A percentile compares a stretch with the other conserved stretches of the same genome.
Evolutionary conservation across 2,329 filamentous ascomycete species (phyloP).

Genomic region (Remersonia thermophila): DNA sequence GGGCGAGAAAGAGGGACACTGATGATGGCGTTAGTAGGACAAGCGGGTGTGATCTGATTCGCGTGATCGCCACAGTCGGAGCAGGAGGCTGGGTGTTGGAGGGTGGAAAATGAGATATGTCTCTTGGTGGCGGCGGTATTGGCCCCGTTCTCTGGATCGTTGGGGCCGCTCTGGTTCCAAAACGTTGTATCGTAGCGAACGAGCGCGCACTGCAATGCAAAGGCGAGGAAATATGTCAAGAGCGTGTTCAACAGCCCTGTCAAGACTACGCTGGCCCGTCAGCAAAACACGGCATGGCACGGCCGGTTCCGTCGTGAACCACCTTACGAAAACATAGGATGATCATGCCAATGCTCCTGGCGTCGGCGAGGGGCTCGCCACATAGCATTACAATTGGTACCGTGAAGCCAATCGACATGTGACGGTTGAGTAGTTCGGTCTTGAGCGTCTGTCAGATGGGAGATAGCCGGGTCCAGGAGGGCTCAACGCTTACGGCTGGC

Average conservation of each 20-base stretch:
- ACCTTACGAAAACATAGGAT: conserved; percentile 32
- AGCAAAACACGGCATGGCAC: too few relatives aligned
- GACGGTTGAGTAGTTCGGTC: conserved; percentile 38
- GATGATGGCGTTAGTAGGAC: background rate
- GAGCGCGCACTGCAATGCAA: conserved; percentile 18
- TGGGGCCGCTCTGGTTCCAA: background rate
- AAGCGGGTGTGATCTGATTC: background rate
- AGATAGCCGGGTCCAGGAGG: background rate
- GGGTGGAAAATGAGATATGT: too few relatives aligned
- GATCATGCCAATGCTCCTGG: conserved; percentile 28
- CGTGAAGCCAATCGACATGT: conserved; percentile 39
- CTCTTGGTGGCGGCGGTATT: too few relatives aligned
- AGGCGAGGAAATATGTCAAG: conserved; percentile 19
- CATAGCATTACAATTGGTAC: conserved; percentile 37
- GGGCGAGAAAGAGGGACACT: too few relatives aligned
- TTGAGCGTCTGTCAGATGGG: conserved; percentile 16
- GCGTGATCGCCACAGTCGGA: conserved; percentile 2
- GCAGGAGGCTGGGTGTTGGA: background rate
- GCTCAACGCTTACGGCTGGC: conserved; percentile 14
- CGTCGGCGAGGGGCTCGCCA: conserved; percentile 21
- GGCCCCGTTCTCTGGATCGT: conserved; percentile 4
- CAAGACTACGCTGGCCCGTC: conserved; percentile 14
- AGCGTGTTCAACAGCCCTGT: conserved; percentile 23
- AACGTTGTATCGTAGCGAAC: conserved; percentile 10
- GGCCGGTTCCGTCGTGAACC: background rate